Conservation (phyloP, 2,329 filamentous ascomycete genomes). For the Colletotrichum salicis region DNA sequence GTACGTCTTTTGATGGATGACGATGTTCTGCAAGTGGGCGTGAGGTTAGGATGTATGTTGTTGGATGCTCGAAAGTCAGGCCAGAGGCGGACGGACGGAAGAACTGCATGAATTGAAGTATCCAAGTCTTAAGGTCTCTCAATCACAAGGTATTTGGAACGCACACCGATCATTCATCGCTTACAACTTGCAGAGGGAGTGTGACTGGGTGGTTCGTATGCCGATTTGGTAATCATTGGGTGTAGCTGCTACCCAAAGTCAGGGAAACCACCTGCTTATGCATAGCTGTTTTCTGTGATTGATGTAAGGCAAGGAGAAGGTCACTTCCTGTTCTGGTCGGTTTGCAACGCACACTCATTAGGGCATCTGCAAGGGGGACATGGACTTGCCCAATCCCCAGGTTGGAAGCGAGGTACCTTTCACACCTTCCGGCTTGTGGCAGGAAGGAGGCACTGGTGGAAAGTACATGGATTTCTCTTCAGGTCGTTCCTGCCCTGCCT, state of each 20-base stretch:
- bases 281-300: background rate
- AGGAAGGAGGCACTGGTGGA: background rate
- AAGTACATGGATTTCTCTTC: conserved; percentile 4
- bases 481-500: background rate
- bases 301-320: conserved; percentile 10
- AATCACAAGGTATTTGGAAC: background rate
- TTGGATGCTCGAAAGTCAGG: background rate
- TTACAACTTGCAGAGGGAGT: background rate
- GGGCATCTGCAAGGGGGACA: conserved; percentile 18
- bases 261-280: conserved; percentile 3
- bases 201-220: background rate
- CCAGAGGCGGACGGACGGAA: conserved; percentile 19
- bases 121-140: background rate
- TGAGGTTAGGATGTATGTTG: conserved; percentile 22
- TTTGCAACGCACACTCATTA: conserved; percentile 17
- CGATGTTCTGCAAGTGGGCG: conserved; percentile 7
- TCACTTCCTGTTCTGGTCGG: conserved; percentile 24
- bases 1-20: background rate
- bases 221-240: conserved; percentile 1
- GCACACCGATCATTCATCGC: background rate
- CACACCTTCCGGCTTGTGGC: conserved; percentile 4
- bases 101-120: background rate
- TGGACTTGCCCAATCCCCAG: background rate
- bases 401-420: background rate
- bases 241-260: background rate